Evolutionary conservation across 2,329 filamentous ascomycete genomes (phyloP), one percentile per base, ranked within the genome.

Genomic region (Aspergillus carbonarius): DNA sequence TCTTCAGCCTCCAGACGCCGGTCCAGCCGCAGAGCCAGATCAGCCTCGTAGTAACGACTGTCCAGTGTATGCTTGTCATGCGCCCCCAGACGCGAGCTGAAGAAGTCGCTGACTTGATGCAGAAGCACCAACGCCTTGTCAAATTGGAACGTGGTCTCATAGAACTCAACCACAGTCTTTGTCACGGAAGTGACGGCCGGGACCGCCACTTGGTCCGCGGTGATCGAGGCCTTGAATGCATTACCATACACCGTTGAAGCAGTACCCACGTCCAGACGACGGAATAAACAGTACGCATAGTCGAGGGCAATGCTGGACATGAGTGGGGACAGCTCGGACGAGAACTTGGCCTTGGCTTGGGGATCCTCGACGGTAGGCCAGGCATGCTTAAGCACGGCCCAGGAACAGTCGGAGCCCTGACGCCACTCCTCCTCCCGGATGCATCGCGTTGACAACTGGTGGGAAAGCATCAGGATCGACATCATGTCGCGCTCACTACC

Each of bases 11-110:
- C 66, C 3, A 56, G 27, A 47, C 56, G 56, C 54, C 67, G 72
- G 55, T 66, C 79, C 40, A 80, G 69, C 63, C 76, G 81, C 62
- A 76, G 76, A 1, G 76, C 77, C 50, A 81, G 71, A 52, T 79
- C 78, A 34, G 76, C 81, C 25, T 83, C 68, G 27, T 74, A 73
- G 63, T 83, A 83, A 54, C 82, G 64, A 2, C 77, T 79, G 23
- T 78, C 72, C 51, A 83, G 79, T 0, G 79, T 80, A 32, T 74
- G 69, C 49, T 79, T 74, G 60, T 82, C 76, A 2, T 72, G 74
- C 5, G 69, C 67, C 2, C 71, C 72, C 3, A 74, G 58, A 4
- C 71, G 65, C n/a, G 64, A 57, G 1, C 62, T 60, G 55, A 73
- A 66, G 64, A 73, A 74, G 15, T 70, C 67, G 60, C 68, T 72